Conservation (phyloP, 345 rosid genomes). For the Punica granatum region DNA sequence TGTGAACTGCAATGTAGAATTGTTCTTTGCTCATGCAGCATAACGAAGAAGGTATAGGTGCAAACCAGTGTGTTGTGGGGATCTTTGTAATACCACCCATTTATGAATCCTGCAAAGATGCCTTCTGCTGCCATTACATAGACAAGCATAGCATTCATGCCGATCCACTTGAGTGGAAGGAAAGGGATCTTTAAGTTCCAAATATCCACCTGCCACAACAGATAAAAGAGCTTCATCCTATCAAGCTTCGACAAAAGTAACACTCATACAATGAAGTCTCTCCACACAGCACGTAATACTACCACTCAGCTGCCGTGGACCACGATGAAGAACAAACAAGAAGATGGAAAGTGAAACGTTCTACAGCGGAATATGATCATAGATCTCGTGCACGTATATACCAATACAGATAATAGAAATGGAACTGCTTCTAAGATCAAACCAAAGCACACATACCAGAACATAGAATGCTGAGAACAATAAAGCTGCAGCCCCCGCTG, state of each 20-base stretch:
- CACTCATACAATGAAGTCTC: not conserved
- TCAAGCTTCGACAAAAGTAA: not conserved
- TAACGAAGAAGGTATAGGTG: not conserved
- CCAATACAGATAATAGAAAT: not conserved
- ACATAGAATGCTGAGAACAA: constrained; percentile 60
- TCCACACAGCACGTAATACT: no score
- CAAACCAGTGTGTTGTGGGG: constrained; percentile 63
- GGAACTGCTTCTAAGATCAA: not conserved
- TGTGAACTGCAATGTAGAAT: no score
- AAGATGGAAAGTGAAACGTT: not conserved
- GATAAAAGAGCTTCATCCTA: not conserved
- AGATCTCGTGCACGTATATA: not conserved
- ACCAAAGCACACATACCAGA: constrained; percentile 30
- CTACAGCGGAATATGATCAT: not conserved
- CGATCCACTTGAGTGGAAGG: constrained; percentile 78
- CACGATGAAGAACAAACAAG: not conserved
- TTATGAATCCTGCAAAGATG: constrained; percentile 75
- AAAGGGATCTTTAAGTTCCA: constrained; percentile 34
- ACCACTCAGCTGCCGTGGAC: no score
- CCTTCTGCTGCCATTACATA: constrained; percentile 97
- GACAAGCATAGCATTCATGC: constrained; percentile 92
- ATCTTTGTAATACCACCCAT: constrained; percentile 75
- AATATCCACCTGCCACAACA: constrained; percentile 54
- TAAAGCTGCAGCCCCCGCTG: constrained; percentile 76
- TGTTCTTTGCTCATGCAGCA: no score